Evolutionary conservation across 352 stramenopile genomes (phyloP).

Genomic region (Lagenidium giganteum): DNA sequence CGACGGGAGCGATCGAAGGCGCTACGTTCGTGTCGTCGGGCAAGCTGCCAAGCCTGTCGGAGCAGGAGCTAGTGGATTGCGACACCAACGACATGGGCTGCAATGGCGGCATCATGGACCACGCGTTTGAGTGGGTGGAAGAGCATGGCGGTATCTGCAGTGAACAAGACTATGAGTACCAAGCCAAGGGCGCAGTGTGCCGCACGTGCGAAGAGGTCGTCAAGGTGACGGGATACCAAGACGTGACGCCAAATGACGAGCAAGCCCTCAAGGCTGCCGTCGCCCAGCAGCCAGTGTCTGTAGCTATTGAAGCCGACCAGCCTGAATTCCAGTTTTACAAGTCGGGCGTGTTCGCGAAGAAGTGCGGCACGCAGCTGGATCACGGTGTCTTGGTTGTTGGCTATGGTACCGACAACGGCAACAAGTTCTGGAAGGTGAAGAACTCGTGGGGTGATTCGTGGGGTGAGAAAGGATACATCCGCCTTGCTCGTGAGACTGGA

Average conservation of each 20-base stretch:
- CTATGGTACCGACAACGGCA: slow-evolving; percentile 88
- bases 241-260: slow-evolving; percentile 83
- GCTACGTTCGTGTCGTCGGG: slow-evolving; percentile 91
- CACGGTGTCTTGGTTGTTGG: slow-evolving; percentile 96
- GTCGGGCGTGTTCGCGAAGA: slow-evolving; percentile 84
- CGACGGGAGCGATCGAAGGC: slow-evolving; percentile 97
- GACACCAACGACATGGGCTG: slow-evolving; percentile 95
- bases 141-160: slow-evolving; percentile 89
- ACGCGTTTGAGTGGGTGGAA: slow-evolving; percentile 96
- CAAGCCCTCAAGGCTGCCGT: slow-evolving; percentile 86
- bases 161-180: slow-evolving; percentile 96
- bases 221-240: slow-evolving; percentile 85
- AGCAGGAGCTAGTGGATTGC: slow-evolving; percentile 98
- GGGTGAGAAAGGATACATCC: slow-evolving; percentile 93
- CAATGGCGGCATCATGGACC: slow-evolving; percentile 97
- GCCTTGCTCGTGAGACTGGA: slow-evolving; percentile 72
- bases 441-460: slow-evolving; percentile 95
- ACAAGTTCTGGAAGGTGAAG: slow-evolving; percentile 94
- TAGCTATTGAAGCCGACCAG: slow-evolving; percentile 94
- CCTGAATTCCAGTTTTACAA: slow-evolving; percentile 97
- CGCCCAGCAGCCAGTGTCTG: slow-evolving; percentile 89
- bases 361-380: slow-evolving; percentile 91
- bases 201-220: slow-evolving; percentile 79
- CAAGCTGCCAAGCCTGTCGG: slow-evolving; percentile 90
- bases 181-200: slow-evolving; percentile 65